A percentile compares a stretch with the other conserved stretches of the same genome.
phyloP scores from a whole-genome alignment of 139 green algal genomes.

The Klebsormidium nitens region DNA sequence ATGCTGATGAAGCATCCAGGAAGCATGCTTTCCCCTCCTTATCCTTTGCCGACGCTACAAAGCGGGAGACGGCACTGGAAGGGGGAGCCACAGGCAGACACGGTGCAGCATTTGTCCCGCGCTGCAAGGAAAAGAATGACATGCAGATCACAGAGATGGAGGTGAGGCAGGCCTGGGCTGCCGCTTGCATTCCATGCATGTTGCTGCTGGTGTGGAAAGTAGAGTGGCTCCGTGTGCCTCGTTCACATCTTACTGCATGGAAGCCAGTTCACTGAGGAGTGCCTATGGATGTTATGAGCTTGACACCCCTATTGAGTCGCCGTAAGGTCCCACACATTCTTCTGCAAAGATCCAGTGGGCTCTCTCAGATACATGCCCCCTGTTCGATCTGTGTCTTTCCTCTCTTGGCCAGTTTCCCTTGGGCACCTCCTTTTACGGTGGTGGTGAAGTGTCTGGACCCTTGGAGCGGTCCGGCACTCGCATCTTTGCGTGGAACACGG shows the following conservation, averaged over 20 bases:
- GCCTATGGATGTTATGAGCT: too few relatives aligned
- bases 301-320: too few relatives aligned
- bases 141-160: slow-evolving; percentile 7
- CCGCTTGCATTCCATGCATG: not conserved
- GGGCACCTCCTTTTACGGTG: slow-evolving; percentile 32
- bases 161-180: not conserved
- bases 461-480: slow-evolving; percentile 22
- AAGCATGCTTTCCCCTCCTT: slow-evolving; percentile 17
- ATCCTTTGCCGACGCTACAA: slow-evolving; percentile 11
- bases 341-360: not conserved
- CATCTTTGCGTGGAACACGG: slow-evolving; percentile 35
- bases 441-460: slow-evolving; percentile 17
- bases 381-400: slow-evolving; percentile 1
- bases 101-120: not conserved
- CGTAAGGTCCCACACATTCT: too few relatives aligned
- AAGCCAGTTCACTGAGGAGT: too few relatives aligned
- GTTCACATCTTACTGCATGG: too few relatives aligned
- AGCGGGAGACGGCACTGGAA: slow-evolving; percentile 6
- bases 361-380: not conserved
- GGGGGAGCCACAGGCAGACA: not conserved
- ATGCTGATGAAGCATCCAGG: slow-evolving; percentile 15
- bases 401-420: slow-evolving; percentile 11
- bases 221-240: not conserved
- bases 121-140: slow-evolving; percentile 9
- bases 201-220: not conserved